Conservation (phyloP, 1,284 basidiomycete genomes). For the Trichosporon sp. region DNA sequence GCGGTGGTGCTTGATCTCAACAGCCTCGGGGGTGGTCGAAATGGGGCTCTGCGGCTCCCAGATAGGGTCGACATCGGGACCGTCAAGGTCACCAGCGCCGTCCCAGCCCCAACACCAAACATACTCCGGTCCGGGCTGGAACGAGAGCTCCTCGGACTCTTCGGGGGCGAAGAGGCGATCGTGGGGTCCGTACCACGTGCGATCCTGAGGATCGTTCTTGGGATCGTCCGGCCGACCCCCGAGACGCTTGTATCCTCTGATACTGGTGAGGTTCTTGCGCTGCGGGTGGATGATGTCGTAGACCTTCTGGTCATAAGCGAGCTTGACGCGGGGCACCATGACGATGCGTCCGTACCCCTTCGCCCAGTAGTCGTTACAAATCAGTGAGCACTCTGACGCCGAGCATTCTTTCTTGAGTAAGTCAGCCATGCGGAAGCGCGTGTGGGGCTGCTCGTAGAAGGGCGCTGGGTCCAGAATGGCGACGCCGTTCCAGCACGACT, state of each 20-base stretch:
- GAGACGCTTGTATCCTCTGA: constrained; percentile 79
- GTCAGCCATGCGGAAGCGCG: constrained; percentile 86
- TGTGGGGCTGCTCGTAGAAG: constrained; percentile 79
- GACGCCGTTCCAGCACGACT: constrained; percentile 95
- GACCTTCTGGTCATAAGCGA: constrained; percentile 89
- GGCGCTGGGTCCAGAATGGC: constrained; percentile 88
- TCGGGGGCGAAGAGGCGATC: constrained; percentile 84
- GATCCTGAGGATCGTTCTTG: constrained; percentile 86
- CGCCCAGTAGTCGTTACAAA: constrained; percentile 86
- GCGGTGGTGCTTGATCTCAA: constrained; percentile 70
- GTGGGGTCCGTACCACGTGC: constrained; percentile 88
- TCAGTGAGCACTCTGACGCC: constrained; percentile 85
- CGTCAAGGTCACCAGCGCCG: constrained; percentile 89
- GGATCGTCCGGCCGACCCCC: constrained; percentile 91
- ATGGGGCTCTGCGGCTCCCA: constrained; percentile 80
- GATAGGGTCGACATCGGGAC: constrained; percentile 85
- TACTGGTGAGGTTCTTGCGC: constrained; percentile 83
- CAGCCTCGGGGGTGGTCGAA: constrained; percentile 57
- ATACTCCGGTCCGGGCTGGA: constrained; percentile 73
- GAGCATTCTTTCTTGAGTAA: constrained; percentile 76
- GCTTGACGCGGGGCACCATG: constrained; percentile 91
- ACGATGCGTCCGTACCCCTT: constrained; percentile 87
- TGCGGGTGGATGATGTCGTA: constrained; percentile 87
- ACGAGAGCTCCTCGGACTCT: constrained; percentile 68
- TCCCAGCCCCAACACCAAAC: constrained; percentile 99